Evolutionary conservation across 495 filamentous ascomycete species (phyloP).

Genomic region (Talaromyces nanjingensis): DNA sequence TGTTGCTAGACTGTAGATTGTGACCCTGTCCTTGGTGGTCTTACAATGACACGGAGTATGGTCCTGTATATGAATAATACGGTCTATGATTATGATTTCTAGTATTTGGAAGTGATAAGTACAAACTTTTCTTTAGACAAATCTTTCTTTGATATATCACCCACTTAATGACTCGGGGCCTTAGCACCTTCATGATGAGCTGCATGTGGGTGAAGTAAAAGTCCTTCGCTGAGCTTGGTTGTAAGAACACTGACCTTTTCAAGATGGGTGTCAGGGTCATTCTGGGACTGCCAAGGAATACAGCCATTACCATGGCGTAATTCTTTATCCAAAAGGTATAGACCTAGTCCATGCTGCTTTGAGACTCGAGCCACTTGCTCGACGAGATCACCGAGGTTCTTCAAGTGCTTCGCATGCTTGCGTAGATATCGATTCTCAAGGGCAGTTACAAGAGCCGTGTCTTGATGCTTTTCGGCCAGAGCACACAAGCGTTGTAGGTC

Average conservation of each 20-base stretch:
- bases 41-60: too few species aligned
- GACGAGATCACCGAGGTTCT: conserved; percentile 12
- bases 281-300: conserved; percentile 5
- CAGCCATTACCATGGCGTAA: conserved; percentile 7
- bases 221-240: conserved; percentile 3
- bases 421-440: conserved; percentile 11
- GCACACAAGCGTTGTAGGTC: conserved; percentile 10
- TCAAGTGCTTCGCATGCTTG: conserved; percentile 12
- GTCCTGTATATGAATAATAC: too few species aligned
- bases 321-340: conserved; percentile 11
- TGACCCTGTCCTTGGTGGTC: too few species aligned
- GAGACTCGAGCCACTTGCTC: conserved; percentile 12
- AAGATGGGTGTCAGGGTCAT: conserved; percentile 13
- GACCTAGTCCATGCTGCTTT: conserved; percentile 12
- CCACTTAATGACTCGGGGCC: background rate
- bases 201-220: background rate
- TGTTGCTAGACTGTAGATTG: too few species aligned
- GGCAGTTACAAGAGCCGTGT: background rate
- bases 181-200: background rate
- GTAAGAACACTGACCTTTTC: background rate
- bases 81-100: too few species aligned
- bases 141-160: too few species aligned
- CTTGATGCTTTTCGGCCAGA: conserved; percentile 6
- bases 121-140: background rate
- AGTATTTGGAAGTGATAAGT: too few species aligned